A percentile compares a stretch with the other conserved stretches of the same genome.
These are phyloP conservation scores for Aspergillus fischeri DNA, from an alignment of 2,329 filamentous ascomycete genomes.

Conservation along the genomic window DNA sequence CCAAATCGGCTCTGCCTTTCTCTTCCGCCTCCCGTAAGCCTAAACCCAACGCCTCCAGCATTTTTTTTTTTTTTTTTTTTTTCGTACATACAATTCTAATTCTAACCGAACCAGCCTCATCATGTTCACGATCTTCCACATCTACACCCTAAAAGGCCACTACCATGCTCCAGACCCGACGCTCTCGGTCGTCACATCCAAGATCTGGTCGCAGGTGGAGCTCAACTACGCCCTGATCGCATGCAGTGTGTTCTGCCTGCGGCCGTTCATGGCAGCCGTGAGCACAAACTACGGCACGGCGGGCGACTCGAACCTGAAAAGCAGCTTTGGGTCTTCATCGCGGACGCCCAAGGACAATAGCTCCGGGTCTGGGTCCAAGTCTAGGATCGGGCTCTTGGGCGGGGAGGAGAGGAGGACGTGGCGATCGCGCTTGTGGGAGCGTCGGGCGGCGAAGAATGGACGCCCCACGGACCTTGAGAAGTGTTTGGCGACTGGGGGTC, in stretches of 20 bases:
- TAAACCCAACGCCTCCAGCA: neutral
- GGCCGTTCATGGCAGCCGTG: constrained; percentile 35
- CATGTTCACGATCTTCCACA: constrained; percentile 33
- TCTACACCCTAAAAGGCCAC: constrained; percentile 27
- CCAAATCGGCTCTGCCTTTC: constrained; percentile 30
- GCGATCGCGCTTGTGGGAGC: neutral
- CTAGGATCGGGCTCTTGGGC: neutral
- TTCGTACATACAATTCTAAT: neutral
- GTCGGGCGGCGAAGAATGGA: neutral
- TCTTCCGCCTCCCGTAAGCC: constrained; percentile 36
- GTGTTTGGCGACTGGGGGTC: neutral
- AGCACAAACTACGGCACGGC: constrained; percentile 35
- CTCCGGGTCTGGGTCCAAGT: constrained; percentile 5
- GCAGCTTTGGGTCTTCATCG: constrained; percentile 18
- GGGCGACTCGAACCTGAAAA: constrained; percentile 27
- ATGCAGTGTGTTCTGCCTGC: constrained; percentile 35
- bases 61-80: no score
- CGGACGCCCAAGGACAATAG: constrained; percentile 17
- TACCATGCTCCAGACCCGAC: constrained; percentile 32
- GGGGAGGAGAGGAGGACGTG: neutral
- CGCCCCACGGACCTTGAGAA: neutral
- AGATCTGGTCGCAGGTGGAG: constrained; percentile 35
- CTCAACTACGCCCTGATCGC: constrained; percentile 34
- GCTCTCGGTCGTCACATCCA: constrained; percentile 29
- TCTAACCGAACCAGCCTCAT: constrained; percentile 28